Conservation (phyloP, 2,329 filamentous ascomycete genomes). For the Decorospora gaudefroyi region DNA sequence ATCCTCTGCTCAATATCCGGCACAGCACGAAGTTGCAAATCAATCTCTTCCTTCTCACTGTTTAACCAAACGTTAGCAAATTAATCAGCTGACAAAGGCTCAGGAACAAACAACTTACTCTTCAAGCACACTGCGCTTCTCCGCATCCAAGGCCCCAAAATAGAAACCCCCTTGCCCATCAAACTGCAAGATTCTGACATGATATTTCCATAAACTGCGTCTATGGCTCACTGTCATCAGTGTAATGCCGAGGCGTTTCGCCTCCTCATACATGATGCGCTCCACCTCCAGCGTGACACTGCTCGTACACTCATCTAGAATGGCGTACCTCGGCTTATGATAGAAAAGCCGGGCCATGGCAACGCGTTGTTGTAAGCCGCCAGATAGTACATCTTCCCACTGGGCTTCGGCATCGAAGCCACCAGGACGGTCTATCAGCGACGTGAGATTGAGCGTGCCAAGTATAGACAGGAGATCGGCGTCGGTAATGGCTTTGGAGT, state of each 20-base stretch:
- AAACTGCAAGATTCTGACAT: constrained; percentile 92
- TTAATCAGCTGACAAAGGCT: not conserved
- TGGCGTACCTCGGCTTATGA: constrained; percentile 88
- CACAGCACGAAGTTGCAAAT: constrained; percentile 80
- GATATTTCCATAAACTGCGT: constrained; percentile 93
- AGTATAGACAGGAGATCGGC: constrained; percentile 78
- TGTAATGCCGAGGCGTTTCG: constrained; percentile 87
- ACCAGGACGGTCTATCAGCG: constrained; percentile 75
- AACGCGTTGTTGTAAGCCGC: constrained; percentile 91
- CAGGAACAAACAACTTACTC: constrained; percentile 59
- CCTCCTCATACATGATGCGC: constrained; percentile 94
- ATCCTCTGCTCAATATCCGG: constrained; percentile 87
- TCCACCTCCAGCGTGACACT: constrained; percentile 95
- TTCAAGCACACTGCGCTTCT: constrained; percentile 80
- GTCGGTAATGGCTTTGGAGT: constrained; percentile 80
- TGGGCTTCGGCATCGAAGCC: constrained; percentile 95
- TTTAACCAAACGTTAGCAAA: constrained; percentile 20
- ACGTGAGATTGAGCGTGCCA: constrained; percentile 77
- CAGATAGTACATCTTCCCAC: constrained; percentile 92
- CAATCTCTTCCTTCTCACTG: constrained; percentile 91
- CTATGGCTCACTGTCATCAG: constrained; percentile 96
- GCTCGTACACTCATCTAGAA: constrained; percentile 94
- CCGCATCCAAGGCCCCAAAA: constrained; percentile 88
- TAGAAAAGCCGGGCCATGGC: constrained; percentile 97
- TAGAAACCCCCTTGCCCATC: constrained; percentile 91